These are phyloP conservation scores for Pistacia atlantica DNA, from an alignment of 345 rosid species.

Conservation along the genomic window DNA sequence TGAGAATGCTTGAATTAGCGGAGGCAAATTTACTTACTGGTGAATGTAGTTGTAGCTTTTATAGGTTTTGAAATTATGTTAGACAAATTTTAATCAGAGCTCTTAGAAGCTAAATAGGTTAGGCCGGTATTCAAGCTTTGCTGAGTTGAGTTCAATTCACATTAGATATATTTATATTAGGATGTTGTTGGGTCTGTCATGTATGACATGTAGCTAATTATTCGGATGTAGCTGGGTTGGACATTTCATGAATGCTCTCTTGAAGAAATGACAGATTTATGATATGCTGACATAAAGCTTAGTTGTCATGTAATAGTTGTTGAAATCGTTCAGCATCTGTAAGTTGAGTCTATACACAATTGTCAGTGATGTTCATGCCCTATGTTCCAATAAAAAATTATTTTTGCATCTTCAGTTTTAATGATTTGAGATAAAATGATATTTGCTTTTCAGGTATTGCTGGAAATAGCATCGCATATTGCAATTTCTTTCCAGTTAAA, in stretches of 20 bases:
- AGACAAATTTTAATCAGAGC: neutral
- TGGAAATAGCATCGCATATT: conserved; percentile 6
- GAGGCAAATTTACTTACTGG: neutral
- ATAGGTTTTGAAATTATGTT: neutral
- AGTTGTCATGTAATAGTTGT: neutral
- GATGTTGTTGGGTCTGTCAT: neutral
- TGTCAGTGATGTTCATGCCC: conserved; percentile 2
- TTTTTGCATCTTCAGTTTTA: conserved; percentile 1
- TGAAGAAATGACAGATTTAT: neutral
- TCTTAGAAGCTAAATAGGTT: neutral
- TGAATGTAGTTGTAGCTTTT: neutral
- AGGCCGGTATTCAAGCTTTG: neutral
- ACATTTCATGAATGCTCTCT: neutral
- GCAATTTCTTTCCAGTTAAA: neutral
- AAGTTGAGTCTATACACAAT: neutral
- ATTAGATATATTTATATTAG: neutral
- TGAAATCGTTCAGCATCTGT: neutral
- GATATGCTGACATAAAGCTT: neutral
- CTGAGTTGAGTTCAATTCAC: neutral
- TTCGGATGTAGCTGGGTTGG: neutral
- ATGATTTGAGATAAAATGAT: neutral
- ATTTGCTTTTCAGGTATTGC: conserved; percentile 6
- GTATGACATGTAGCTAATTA: neutral
- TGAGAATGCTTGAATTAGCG: neutral
- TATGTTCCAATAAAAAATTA: neutral